Evolutionary conservation across 2,329 filamentous ascomycete species (phyloP).

Genomic region (Fusarium sublunatum): DNA sequence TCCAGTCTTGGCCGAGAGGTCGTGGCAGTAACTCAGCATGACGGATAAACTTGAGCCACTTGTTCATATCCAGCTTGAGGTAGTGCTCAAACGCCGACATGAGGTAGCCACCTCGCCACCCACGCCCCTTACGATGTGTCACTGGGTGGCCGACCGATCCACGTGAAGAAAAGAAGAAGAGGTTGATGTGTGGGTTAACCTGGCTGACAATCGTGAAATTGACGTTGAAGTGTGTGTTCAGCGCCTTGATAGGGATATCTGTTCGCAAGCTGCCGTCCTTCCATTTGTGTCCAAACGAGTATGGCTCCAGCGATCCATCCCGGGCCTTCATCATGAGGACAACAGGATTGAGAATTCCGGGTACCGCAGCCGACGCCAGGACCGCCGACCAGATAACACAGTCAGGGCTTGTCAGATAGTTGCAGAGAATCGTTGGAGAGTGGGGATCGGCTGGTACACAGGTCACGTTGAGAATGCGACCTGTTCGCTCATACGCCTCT

Average conservation of each 20-base stretch:
- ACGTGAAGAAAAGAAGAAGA: slow-evolving; percentile 97
- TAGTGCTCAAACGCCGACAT: slow-evolving; percentile 94
- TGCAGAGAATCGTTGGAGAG: slow-evolving; percentile 89
- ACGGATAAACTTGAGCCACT: slow-evolving; percentile 95
- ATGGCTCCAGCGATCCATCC: slow-evolving; percentile 82
- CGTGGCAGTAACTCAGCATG: slow-evolving; percentile 92
- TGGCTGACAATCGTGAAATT: slow-evolving; percentile 92
- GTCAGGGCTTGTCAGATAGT: slow-evolving; percentile 94
- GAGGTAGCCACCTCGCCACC: slow-evolving; percentile 95
- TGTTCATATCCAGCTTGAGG: slow-evolving; percentile 94
- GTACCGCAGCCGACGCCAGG: slow-evolving; percentile 92
- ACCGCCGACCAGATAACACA: slow-evolving; percentile 99
- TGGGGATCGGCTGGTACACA: slow-evolving; percentile 97
- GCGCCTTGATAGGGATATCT: slow-evolving; percentile 91
- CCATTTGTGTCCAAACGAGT: slow-evolving; percentile 99
- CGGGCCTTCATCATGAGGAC: slow-evolving; percentile 90
- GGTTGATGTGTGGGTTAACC: slow-evolving; percentile 97
- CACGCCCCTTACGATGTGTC: slow-evolving; percentile 90
- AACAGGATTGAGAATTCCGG: slow-evolving; percentile 93
- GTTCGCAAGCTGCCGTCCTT: slow-evolving; percentile 95
- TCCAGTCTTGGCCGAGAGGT: slow-evolving; percentile 95
- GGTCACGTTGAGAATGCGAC: slow-evolving; percentile 92
- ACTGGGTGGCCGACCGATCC: slow-evolving; percentile 93
- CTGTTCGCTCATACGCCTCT: slow-evolving; percentile 93
- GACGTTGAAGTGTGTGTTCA: slow-evolving; percentile 98